Percentiles rank a stretch among this genome's conserved stretches.
These are phyloP conservation scores for Nissolia schottii DNA, from an alignment of 306 rosid species.

Conservation along the genomic window DNA sequence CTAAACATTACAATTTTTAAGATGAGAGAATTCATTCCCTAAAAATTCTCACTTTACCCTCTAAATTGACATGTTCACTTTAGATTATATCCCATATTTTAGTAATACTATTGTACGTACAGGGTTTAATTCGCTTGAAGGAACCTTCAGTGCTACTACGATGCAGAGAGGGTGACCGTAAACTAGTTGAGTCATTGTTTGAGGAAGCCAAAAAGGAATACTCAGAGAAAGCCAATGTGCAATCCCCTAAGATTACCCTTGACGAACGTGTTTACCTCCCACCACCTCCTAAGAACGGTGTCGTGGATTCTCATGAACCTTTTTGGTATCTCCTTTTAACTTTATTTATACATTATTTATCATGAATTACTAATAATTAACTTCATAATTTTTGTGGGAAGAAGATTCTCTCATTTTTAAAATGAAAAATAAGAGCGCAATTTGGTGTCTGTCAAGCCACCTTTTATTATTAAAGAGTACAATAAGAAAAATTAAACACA, in stretches of 20 bases:
- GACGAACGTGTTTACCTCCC: conserved; percentile 58
- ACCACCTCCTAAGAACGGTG: conserved; percentile 35
- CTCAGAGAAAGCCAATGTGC: conserved; percentile 35
- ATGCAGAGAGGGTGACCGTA: conserved; percentile 53
- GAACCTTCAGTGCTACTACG: conserved; percentile 54
- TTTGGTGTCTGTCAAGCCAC: no score
- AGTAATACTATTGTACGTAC: no score
- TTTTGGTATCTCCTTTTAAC: conserved; percentile 38
- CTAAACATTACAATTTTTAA: no score
- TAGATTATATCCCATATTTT: no score
- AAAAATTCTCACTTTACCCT: no score
- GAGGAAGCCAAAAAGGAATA: conserved; percentile 50
- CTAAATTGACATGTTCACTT: no score
- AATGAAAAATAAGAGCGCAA: no score
- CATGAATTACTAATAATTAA: not conserved
- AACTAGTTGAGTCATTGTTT: conserved; percentile 47
- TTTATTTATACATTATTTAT: not conserved
- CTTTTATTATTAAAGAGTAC: no score
- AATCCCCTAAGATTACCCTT: conserved; percentile 30
- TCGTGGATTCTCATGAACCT: conserved; percentile 32
- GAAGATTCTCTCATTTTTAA: no score
- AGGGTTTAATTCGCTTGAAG: conserved; percentile 45
- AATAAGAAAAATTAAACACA: no score
- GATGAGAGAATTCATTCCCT: no score
- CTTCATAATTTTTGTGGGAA: not conserved